Evolutionary conservation across 208 protist species (phyloP).

Genomic region (Acanthamoeba castellanii): DNA sequence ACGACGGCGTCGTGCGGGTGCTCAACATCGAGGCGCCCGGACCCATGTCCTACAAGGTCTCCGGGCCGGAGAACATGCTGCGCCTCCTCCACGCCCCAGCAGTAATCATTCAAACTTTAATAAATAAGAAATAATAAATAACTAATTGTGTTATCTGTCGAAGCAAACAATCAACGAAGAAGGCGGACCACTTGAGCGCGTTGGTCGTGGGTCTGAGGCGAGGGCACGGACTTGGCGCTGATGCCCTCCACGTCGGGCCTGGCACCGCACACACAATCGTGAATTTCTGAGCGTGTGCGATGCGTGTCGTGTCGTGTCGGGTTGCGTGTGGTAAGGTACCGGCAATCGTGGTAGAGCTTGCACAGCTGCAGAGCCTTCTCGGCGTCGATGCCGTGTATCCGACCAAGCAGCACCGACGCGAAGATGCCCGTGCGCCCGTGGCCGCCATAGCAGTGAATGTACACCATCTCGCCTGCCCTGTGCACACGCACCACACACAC

Average conservation of each 20-base stretch:
- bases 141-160: too few species aligned
- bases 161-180: not conserved
- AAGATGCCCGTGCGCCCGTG: conserved; percentile 56
- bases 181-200: conserved; percentile 17
- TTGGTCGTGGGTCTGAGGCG: conserved; percentile 52
- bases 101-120: too few species aligned
- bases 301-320: not conserved
- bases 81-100: too few species aligned
- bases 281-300: not conserved
- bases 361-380: conserved; percentile 43
- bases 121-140: too few species aligned
- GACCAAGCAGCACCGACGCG: conserved; percentile 27
- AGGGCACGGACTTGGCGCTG: conserved; percentile 48
- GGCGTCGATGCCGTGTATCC: conserved; percentile 9
- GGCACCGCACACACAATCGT: not conserved
- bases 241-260: conserved; percentile 57
- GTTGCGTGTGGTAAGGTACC: not conserved
- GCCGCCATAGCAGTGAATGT: conserved; percentile 46
- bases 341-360: conserved; percentile 51
- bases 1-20: too few species aligned
- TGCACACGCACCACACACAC: not conserved
- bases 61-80: too few species aligned
- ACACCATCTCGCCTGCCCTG: conserved; percentile 26
- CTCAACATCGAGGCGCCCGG: too few species aligned
- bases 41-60: too few species aligned